Base-by-base conservation (phyloP, 2,329 filamentous ascomycete genomes). In the Aspergillus aculeatinus region DNA sequence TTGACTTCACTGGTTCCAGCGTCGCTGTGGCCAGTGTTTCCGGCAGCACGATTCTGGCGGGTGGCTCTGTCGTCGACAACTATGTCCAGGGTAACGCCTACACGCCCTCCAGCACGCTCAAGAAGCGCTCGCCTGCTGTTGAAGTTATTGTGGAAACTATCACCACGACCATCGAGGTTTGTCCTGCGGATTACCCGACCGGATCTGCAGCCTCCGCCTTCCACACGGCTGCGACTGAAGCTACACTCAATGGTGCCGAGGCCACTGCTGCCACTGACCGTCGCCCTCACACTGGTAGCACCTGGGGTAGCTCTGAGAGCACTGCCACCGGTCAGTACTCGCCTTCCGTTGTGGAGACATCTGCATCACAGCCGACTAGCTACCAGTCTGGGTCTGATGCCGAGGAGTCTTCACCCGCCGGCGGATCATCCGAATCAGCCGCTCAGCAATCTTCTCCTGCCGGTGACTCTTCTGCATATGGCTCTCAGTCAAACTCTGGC, bases 51-150 rank as follows among this genome's bases (percentile, higher is more conserved):
- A 80, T 96, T 49, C 83, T 97, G 31, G 78, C 81, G 2, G 92
- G 91, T 61, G 89, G 89, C 68, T 80, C 83, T 51, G 84, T 87
- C 64, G 82, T 97, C 60, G 74, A 80, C 2, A 87, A 87, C 5
- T 99, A 89, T 85, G 82, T 87, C 23, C 92, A 97, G 75, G 95
- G 95, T 53, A 88, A 89, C 63, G 81, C 86, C 50, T 94, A 96
- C 76, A 81, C 72, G 7, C 73, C 75, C 1, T 60, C 64, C 1
- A 64, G 60, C 6, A 55, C 62, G 6, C 44, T 63, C 21, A 63
- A 60, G 54, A 74, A 74, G 68, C 71, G 72, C 21, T 48, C 53
- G 21, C 53, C 53, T 21, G 68, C 67, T 5, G 57, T 48, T 5
- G 39, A 67, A 52, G 14, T 61, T 3, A 57, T 65, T 25, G 64